These are phyloP conservation scores for Candida ascalaphidarum DNA, from an alignment of 805 yeast genomes.

Conservation along the genomic window DNA sequence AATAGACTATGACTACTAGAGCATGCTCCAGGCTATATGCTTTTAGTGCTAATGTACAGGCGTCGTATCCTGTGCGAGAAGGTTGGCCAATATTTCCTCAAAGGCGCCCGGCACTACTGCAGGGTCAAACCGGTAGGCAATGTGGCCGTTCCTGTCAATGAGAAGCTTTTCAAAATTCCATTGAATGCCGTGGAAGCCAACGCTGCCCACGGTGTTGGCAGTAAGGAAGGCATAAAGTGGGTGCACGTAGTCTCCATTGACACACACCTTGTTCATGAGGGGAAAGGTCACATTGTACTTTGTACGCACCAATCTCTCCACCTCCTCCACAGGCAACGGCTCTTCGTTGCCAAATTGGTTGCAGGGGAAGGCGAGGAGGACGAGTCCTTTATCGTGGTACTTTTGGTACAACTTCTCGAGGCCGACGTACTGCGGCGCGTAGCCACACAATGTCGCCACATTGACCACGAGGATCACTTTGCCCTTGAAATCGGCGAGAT, in stretches of 20 bases:
- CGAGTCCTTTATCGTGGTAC: conserved; percentile 56
- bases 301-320: conserved; percentile 11
- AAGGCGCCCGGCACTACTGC: too few species aligned
- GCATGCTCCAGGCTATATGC: too few species aligned
- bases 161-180: conserved; percentile 81
- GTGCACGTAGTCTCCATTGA: conserved; percentile 25
- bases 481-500: conserved; percentile 7
- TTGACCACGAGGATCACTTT: conserved; percentile 18
- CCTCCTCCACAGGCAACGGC: conserved; percentile 45
- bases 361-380: conserved; percentile 80
- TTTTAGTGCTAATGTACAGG: too few species aligned
- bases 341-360: conserved; percentile 83
- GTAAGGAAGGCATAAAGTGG: conserved; percentile 24
- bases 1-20: too few species aligned
- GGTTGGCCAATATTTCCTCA: too few species aligned
- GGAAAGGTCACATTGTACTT: conserved; percentile 28
- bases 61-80: too few species aligned
- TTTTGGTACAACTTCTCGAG: conserved; percentile 61
- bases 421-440: conserved; percentile 39
- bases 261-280: conserved; percentile 25
- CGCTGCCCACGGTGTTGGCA: conserved; percentile 11
- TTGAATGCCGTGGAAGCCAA: conserved; percentile 41
- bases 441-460: conserved; percentile 14
- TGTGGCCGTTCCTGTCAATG: conserved; percentile 48
- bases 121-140: conserved; percentile 51